A percentile compares a stretch with the other conserved stretches of the same genome.
Evolutionary conservation across 2,329 filamentous ascomycete genomes (phyloP).

Genomic region (Beauveria varroae): DNA sequence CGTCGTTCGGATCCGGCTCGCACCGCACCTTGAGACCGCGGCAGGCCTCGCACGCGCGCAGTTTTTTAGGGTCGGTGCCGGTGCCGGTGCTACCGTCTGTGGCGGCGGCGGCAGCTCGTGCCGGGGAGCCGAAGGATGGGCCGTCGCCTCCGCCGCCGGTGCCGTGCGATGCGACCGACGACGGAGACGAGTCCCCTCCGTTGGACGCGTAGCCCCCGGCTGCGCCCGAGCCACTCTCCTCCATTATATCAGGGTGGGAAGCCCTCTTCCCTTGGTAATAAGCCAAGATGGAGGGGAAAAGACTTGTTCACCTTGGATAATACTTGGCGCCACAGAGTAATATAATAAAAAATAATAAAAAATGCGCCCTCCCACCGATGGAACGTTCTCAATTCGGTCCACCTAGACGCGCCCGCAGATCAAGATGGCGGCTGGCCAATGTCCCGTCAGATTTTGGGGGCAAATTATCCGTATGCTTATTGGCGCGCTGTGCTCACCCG

Average conservation of each 20-base stretch:
- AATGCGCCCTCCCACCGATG: background rate
- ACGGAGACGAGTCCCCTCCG: background rate
- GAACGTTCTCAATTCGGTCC: background rate
- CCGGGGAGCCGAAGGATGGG: background rate
- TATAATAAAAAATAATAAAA: too few relatives aligned
- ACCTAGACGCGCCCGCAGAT: background rate
- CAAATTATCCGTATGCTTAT: too few relatives aligned
- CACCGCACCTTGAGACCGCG: conserved; percentile 76
- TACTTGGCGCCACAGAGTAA: background rate
- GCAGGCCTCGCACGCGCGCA: conserved; percentile 68
- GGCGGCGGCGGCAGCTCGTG: background rate
- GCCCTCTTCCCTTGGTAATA: background rate
- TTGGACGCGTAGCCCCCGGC: background rate
- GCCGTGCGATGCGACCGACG: background rate
- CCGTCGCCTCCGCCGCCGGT: background rate
- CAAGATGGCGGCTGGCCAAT: background rate
- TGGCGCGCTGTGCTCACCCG: too few relatives aligned
- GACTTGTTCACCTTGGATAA: background rate
- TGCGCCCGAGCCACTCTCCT: background rate
- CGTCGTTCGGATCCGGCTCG: conserved; percentile 62
- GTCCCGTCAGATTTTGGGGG: too few relatives aligned
- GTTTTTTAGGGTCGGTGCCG: conserved; percentile 50
- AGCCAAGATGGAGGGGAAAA: too few relatives aligned
- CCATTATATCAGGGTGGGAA: background rate
- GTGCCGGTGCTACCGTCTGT: conserved; percentile 5